Conservation (phyloP, 2,329 filamentous ascomycete species). For the Botrytis sinoallii region DNA sequence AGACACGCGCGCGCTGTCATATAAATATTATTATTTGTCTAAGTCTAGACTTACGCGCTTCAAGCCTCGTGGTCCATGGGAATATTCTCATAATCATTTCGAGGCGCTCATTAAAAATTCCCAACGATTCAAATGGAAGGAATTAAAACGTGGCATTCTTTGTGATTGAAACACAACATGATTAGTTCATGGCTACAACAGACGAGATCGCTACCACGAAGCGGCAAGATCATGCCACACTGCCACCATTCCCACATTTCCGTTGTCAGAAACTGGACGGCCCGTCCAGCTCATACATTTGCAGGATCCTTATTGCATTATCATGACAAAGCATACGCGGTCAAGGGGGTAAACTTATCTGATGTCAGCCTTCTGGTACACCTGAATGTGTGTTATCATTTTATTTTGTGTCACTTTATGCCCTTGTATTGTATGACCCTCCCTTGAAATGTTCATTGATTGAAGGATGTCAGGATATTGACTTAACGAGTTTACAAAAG, state of each 20-base stretch:
- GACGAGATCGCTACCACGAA: constrained; percentile 18
- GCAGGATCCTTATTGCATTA: constrained; percentile 15
- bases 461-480: neutral
- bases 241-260: constrained; percentile 18
- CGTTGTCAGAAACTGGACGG: constrained; percentile 20
- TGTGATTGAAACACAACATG: constrained; percentile 15
- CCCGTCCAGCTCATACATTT: constrained; percentile 17
- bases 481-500: neutral
- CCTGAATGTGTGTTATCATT: neutral
- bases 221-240: constrained; percentile 20
- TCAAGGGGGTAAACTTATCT: constrained; percentile 10
- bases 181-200: constrained; percentile 12
- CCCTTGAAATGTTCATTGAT: neutral
- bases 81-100: neutral
- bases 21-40: neutral
- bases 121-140: neutral
- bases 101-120: neutral
- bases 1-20: constrained; percentile 10
- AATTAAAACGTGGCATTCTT: constrained; percentile 18
- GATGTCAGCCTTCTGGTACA: constrained; percentile 8
- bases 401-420: neutral
- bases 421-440: neutral
- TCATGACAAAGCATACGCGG: constrained; percentile 5
- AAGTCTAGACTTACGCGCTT: constrained; percentile 3
- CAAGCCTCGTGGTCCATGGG: neutral